These are phyloP conservation scores for Mangifera indica DNA, from an alignment of 345 rosid species.

Conservation along the genomic window DNA sequence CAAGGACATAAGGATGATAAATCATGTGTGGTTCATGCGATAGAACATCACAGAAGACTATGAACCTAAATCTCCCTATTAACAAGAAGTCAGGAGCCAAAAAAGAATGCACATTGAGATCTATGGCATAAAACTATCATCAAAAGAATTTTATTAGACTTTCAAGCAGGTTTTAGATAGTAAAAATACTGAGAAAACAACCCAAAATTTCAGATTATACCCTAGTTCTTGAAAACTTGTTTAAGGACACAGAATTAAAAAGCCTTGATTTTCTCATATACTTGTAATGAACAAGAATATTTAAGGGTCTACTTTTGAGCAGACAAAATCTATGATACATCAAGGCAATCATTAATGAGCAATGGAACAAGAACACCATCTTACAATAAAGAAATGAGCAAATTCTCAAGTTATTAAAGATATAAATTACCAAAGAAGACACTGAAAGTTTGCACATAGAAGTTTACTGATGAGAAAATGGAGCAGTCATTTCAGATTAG, in stretches of 20 bases:
- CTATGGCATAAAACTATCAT: no score
- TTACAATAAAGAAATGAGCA: background rate
- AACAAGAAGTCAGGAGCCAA: background rate
- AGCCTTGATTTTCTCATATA: background rate
- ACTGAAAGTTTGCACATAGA: background rate
- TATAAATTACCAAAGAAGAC: background rate
- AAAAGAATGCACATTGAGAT: background rate
- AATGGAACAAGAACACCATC: background rate
- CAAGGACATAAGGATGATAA: background rate
- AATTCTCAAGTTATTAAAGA: background rate
- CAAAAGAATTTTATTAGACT: background rate
- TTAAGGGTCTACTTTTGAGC: background rate
- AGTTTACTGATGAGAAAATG: background rate
- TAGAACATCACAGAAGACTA: background rate
- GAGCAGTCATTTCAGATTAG: background rate
- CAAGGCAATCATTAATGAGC: background rate
- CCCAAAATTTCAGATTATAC: background rate
- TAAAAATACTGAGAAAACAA: background rate
- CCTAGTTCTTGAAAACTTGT: background rate
- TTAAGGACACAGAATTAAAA: background rate
- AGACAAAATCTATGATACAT: background rate
- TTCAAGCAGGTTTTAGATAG: background rate
- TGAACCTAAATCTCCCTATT: background rate
- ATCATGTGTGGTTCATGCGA: constrained; percentile 1
- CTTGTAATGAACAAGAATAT: background rate